These are phyloP conservation scores for Abrus pulchellus DNA, from an alignment of 306 rosid species.

Conservation along the genomic window DNA sequence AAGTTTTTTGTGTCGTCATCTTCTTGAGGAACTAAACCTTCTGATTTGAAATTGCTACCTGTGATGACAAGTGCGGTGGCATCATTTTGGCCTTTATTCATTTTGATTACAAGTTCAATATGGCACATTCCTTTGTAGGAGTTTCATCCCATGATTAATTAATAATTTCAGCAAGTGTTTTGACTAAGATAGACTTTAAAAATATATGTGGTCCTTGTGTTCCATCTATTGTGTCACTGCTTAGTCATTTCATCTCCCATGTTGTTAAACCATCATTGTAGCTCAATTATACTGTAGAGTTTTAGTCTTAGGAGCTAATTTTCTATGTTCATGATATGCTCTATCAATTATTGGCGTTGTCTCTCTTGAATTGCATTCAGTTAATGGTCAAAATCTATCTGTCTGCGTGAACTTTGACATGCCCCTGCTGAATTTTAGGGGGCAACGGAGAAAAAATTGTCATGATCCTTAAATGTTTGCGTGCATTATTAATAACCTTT, in stretches of 20 bases:
- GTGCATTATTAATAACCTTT: background rate
- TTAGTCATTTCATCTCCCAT: background rate
- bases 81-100: conserved; percentile 45
- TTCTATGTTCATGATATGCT: conserved; percentile 32
- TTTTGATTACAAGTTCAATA: conserved; percentile 37
- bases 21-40: conserved; percentile 41
- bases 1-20: conserved; percentile 37
- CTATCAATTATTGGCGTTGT: conserved; percentile 25
- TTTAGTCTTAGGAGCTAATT: conserved; percentile 15
- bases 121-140: conserved; percentile 17
- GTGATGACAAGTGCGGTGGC: conserved; percentile 39
- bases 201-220: conserved; percentile 9
- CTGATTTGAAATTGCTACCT: conserved; percentile 37
- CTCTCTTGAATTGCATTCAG: conserved; percentile 2
- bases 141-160: background rate
- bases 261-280: conserved; percentile 1
- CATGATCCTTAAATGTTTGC: conserved; percentile 7
- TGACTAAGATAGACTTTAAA: background rate
- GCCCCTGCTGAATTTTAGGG: conserved; percentile 40
- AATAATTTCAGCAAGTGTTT: conserved; percentile 11
- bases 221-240: background rate
- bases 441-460: background rate
- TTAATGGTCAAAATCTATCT: background rate
- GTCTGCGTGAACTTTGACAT: conserved; percentile 8
- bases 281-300: conserved; percentile 7